Evolutionary conservation across 352 stramenopile species (phyloP), one percentile per base, ranked within the genome.

Genomic region (Pythium monospermum): DNA sequence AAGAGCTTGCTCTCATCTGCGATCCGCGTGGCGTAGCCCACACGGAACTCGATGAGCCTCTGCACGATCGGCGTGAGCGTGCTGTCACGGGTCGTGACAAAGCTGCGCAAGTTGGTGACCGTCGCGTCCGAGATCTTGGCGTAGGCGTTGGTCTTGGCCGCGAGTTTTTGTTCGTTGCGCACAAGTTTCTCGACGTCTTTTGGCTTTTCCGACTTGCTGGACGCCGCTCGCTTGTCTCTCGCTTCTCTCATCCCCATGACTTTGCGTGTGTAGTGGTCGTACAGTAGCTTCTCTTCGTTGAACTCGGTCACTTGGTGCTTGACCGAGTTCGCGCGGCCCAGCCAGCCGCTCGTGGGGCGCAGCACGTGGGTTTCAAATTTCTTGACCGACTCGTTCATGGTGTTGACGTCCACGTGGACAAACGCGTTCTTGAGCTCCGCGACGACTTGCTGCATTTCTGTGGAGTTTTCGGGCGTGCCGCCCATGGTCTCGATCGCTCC

Each of bases 151-250:
- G 77, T 88, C 39, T 70, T 68, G 8, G 69, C 41, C 19, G 76
- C 71, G 21, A 91, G 64, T 50, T 93, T 93, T 63, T 92, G 74
- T 42, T 92, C 78, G 44, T 92, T 92, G 56, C 82, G 75, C n/a
- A 86, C 62, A 42, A 91, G 69, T 26, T 85, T 85, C 54, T 93
- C 77, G 22, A 84, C 71, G 4, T 90, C 71, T 28, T 89, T 89
- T 23, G 69, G 53, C 58, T 88, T 93, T 41, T 91, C 82, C 0
- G 49, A 50, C 47, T 83, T 85, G 18, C 82, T 71, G 0, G 47
- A 59, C 3, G 40, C 56, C 2, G 67, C 52, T 19, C 76, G 75
- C 52, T 88, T 91, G 38, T 91, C 79, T 15, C 79, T 69, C 0
- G 71, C 35, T 46, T 90, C 82, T 5, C 82, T 75, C 8, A 93